Evolutionary conservation across 23 red algal genomes (phyloP), one percentile per base, ranked within the genome.

Genomic region (Gracilaria domingensis): DNA sequence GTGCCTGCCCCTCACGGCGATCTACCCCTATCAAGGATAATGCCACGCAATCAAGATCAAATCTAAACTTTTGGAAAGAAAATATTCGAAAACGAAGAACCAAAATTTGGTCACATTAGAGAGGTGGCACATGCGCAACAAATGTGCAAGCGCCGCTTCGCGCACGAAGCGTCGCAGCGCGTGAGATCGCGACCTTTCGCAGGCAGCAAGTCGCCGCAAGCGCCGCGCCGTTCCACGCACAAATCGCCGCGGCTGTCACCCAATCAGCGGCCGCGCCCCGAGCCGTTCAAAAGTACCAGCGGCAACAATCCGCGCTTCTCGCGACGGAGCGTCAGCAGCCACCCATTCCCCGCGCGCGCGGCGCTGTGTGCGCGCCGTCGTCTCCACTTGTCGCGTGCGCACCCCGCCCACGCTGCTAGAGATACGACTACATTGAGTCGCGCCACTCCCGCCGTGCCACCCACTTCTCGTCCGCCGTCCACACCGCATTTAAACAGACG

Each of bases 341-440:
- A 45, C 40, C 72, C 72, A 51, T 51, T 77, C 3, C 7, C 16
- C 12, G 2, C 36, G 69, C 67, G 65, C 16, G 0, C 34, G 21
- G 35, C 4, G 28, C 67, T 11, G 38, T 34, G 39, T 37, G 40
- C 38, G n/a, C 72, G 40, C 34, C 12, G 8, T 18, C 21, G 4
- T 16, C 30, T 48, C 72, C 45, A 45, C 72, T 77, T 77, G 72
- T 77, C 72, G 72, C 72, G 23, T 42, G 38, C 72, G 72, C n/a
- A n/a, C 32, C 51, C 8, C 51, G 8, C 51, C 11, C 51, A 55
- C 51, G 18, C 11, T 16, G 13, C 51, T 7, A 7, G 18, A 55
- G 51, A 55, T 55, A 55, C 51, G 51, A n/a, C n/a, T n/a, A n/a
- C n/a, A n/a, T n/a, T n/a, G n/a, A n/a, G n/a, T n/a, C n/a, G n/a